Base-by-base conservation (phyloP, 768 basidiomycete species). In the Boletus subcaerulescens region DNA sequence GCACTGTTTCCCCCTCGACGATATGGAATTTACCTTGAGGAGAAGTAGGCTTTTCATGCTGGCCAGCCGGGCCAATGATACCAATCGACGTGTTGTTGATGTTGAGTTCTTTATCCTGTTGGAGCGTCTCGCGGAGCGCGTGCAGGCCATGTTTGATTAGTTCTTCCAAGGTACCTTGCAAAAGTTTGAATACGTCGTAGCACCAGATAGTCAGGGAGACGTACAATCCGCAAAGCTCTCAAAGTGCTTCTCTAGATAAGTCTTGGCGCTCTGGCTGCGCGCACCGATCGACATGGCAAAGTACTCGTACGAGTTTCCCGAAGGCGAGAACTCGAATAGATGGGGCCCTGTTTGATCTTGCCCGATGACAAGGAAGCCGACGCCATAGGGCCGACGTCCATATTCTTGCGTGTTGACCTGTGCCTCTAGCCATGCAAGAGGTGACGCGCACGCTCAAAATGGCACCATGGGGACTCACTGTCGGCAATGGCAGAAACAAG, bases 371-470 rank as follows among this genome's bases (percentile, higher is more conserved):
- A 99, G 88, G 79, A 98, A 96, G 7, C 97, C 97, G 12, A 99
- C 97, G 71, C 97, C 97, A 64, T 99, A 99, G 3, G 97, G 97
- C 52, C 97, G 82, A 59, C 92, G 84, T 53, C 97, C 97, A 69
- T 99, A 98, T 72, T 97, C 92, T 75, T 98, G 96, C 2, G 97
- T 99, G 73, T 98, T 99, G 36, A 93, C 89, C 72, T 99, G 97
- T 0, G 97, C 96, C 83, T 95, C 96, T 96, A 48, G 10, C 8
- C 49, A 65, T 42, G 32, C 22, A 39, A 18, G 48, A 20, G 52
- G 50, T 60, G 40, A 57, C 20, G 36, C 35, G 20, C 35, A 36
- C 18, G 31, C 13, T 60, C 26, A 38, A 22, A 36, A 26, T 20
- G 32, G 11, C 11, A 33, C 31, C 26, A 32, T 12, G 26, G 20